Evolutionary conservation across 345 rosid species (phyloP), one percentile per base, ranked within the genome.

Genomic region (Citrus maxima): DNA sequence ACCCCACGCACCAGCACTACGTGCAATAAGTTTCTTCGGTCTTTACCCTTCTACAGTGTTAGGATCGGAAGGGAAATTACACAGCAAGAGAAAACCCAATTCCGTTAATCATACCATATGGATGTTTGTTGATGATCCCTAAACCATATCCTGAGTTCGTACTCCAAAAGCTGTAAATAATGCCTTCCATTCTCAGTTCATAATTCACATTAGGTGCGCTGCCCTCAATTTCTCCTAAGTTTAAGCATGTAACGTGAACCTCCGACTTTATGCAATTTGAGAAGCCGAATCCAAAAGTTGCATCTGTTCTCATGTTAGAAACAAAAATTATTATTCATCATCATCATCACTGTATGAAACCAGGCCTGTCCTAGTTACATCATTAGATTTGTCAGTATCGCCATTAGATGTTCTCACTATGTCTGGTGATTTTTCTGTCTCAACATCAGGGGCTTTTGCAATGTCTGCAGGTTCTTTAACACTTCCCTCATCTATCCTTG

Each of bases 341-440:
- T 89, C 93, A 67, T 88, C 93, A 67, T 92, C 97, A 87, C 98
- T 91, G 82, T 96, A 94, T 35, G 92, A 83, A 81, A 96, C 97
- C 77, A 94, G 86, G 66, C 91, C 89, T 18, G 84, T 83, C 78
- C 79, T 82, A 46, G 81, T 77, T 80, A 76, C 80, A 79, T 78
- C 70, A 59, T 62, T 56, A 67, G 79, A 30, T 76, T 77, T 79
- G 46, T 69, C 55, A 24, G 81, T 37, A 63, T 51, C 72, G 61
- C 86, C 82, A 27, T 73, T 70, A 51, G 70, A 74, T 30, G 70
- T 46, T 79, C 83, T 77, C 60, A 54, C 80, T 6, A 54, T 75
- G 5, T 78, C 86, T n/a, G 91, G 72, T 40, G 89, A 77, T 78
- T 90, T 73, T 62, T 24, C 80, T 4, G 77, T 12, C 13, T 46